Evolutionary conservation across 2,329 filamentous ascomycete genomes (phyloP).

Genomic region (Thielaviopsis euricoi): DNA sequence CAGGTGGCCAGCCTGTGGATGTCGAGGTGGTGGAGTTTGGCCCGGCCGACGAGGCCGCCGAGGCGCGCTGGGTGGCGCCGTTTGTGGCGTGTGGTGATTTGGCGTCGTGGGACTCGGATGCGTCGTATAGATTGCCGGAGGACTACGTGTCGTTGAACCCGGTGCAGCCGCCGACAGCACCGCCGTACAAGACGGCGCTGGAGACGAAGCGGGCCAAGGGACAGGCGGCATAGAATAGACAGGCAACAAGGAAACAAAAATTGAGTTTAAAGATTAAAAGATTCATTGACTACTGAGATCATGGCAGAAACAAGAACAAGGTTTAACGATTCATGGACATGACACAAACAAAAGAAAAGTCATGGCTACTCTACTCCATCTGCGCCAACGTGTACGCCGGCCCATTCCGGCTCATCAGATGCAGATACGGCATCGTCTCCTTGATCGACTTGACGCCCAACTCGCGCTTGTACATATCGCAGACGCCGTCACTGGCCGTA

Average conservation of each 20-base stretch:
- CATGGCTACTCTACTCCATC: not conserved
- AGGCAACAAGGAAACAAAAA: slow-evolving; percentile 23
- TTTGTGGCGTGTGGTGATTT: slow-evolving; percentile 97
- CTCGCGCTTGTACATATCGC: slow-evolving; percentile 30
- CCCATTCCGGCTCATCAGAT: slow-evolving; percentile 2
- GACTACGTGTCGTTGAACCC: slow-evolving; percentile 79
- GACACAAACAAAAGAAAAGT: too few species aligned
- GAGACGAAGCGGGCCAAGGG: slow-evolving; percentile 58
- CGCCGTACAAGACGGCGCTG: slow-evolving; percentile 81
- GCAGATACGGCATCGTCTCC: slow-evolving; percentile 16
- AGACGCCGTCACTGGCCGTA: slow-evolving; percentile 20
- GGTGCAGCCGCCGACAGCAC: slow-evolving; percentile 86
- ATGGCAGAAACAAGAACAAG: slow-evolving; percentile 11
- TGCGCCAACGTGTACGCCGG: slow-evolving; percentile 1
- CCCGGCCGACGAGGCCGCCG: slow-evolving; percentile 16
- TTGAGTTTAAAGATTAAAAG: not conserved
- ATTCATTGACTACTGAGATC: too few species aligned
- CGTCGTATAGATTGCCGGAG: slow-evolving; percentile 77
- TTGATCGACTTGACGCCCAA: slow-evolving; percentile 29
- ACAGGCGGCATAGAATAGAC: slow-evolving; percentile 53
- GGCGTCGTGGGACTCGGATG: slow-evolving; percentile 88
- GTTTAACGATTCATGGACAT: too few species aligned
- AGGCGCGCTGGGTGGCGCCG: slow-evolving; percentile 66
- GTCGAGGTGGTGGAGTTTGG: slow-evolving; percentile 16
- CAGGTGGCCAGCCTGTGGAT: slow-evolving; percentile 4